Evolutionary conservation across 1,284 basidiomycete genomes (phyloP), one percentile per base, ranked within the genome.

Genomic region (Ceratobasidium sp.): DNA sequence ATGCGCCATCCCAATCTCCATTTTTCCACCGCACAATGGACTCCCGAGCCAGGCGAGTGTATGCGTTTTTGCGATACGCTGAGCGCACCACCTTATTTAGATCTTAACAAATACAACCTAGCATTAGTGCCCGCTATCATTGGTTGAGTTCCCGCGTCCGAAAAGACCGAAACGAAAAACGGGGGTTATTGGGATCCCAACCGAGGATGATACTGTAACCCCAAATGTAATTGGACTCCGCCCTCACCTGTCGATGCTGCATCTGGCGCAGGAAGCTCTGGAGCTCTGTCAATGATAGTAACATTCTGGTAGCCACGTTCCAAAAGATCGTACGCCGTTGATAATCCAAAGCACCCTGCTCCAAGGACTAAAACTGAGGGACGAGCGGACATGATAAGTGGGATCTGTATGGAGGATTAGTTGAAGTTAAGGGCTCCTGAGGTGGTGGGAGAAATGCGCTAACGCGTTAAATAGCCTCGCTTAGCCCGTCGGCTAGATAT

Each of bases 341-440:
- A 94, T n/a, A 94, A 84, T 1, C 95, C 95, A 80, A 96, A 95
- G 76, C 90, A 91, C 14, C 95, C 95, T 45, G 93, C 91, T n/a
- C 95, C 95, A 57, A 96, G 85, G 77, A 97, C 91, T 56, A 95
- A 79, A 41, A 94, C 84, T 75, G 66, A 71, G 19, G 17, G 19
- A 44, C 47, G n/a, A 19, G 36, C 47, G 11, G 59, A n/a, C 59
- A 62, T 62, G n/a, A 17, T 62, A 57, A 29, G 9, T 11, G 31
- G 36, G 36, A 41, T 41, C 11, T 41, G 36, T 5, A 41, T 41
- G 36, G 6, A 41, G 11, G 36, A 5, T 41, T 4, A 41, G 36
- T 41, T 41, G 36, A 41, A 41, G 36, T 41, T 24, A 11, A 47
- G 22, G 17, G 41, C n/a, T 45, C 24, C 6, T 14, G 9, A 15